Percentiles rank a stretch among this genome's conserved stretches.
Evolutionary conservation across 495 filamentous ascomycete genomes (phyloP).

Genomic region (Neurospora pannonica): DNA sequence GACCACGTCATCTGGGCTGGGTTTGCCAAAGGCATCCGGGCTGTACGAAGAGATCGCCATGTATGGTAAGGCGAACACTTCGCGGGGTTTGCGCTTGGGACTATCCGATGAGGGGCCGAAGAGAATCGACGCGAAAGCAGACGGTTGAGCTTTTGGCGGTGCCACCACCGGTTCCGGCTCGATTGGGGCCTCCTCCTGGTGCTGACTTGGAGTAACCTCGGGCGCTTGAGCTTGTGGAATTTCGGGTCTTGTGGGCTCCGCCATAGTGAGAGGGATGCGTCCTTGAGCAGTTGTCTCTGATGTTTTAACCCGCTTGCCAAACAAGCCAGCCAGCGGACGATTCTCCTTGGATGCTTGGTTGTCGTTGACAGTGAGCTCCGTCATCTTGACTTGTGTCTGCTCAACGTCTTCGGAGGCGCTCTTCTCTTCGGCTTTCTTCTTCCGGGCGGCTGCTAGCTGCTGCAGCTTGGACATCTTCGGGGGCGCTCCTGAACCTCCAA

Average conservation of each 20-base stretch:
- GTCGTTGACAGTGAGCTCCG: slow-evolving; percentile 16
- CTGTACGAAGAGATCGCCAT: slow-evolving; percentile 27
- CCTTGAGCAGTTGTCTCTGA: slow-evolving; percentile 15
- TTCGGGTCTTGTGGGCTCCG: slow-evolving; percentile 7
- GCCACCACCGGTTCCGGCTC: neutral
- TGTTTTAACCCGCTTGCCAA: slow-evolving; percentile 23
- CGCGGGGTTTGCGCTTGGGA: slow-evolving; percentile 26
- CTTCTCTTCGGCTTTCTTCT: slow-evolving; percentile 73
- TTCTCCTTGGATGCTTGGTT: slow-evolving; percentile 13
- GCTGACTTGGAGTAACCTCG: neutral
- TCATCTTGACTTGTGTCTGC: slow-evolving; percentile 18
- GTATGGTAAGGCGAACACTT: slow-evolving; percentile 44
- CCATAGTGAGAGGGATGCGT: slow-evolving; percentile 6
- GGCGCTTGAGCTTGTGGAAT: neutral
- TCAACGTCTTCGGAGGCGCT: slow-evolving; percentile 22
- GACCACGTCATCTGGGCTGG: slow-evolving; percentile 91
- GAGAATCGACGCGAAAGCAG: slow-evolving; percentile 61
- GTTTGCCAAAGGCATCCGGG: slow-evolving; percentile 65
- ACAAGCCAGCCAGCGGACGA: slow-evolving; percentile 8
- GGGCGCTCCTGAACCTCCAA: slow-evolving; percentile 59
- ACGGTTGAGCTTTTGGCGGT: slow-evolving; percentile 33
- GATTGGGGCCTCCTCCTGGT: neutral
- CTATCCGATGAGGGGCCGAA: slow-evolving; percentile 35
- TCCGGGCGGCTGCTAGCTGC: slow-evolving; percentile 74
- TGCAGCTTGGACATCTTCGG: slow-evolving; percentile 87